These are phyloP conservation scores for Rhodamnia rubescens DNA, from an alignment of 345 rosid genomes.

Conservation along the genomic window DNA sequence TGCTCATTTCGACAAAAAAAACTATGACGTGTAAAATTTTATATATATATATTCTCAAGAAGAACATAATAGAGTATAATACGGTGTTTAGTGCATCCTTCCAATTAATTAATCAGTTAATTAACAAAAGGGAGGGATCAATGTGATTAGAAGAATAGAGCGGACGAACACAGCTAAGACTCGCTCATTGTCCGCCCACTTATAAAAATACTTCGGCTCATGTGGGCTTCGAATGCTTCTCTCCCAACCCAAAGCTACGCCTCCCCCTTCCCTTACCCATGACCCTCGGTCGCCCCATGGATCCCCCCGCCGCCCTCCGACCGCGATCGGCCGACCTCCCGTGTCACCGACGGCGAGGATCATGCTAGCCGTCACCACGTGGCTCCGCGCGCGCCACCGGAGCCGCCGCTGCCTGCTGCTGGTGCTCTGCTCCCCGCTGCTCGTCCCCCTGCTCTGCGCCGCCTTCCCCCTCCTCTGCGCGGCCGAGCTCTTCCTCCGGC, in stretches of 20 bases:
- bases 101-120: not conserved
- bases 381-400: constrained; percentile 34
- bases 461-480: constrained; percentile 41
- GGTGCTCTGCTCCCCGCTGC: constrained; percentile 46
- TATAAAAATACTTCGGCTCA: not conserved
- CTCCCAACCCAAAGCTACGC: not conserved
- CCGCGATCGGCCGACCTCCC: not conserved
- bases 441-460: constrained; percentile 39
- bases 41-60: not conserved
- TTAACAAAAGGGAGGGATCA: not conserved
- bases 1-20: not conserved
- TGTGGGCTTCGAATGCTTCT: not conserved
- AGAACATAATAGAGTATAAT: not conserved
- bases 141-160: not conserved
- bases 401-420: constrained; percentile 35
- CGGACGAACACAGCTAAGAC: not conserved
- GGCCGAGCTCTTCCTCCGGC: constrained; percentile 29
- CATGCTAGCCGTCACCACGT: constrained; percentile 27
- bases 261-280: not conserved
- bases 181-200: not conserved
- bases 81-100: not conserved
- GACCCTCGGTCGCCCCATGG: not conserved
- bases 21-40: not conserved
- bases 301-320: not conserved
- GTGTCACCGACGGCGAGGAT: constrained; percentile 6